Evolutionary conservation across 78 protist genomes (phyloP).

Genomic region (Monosiga brevicollis): DNA sequence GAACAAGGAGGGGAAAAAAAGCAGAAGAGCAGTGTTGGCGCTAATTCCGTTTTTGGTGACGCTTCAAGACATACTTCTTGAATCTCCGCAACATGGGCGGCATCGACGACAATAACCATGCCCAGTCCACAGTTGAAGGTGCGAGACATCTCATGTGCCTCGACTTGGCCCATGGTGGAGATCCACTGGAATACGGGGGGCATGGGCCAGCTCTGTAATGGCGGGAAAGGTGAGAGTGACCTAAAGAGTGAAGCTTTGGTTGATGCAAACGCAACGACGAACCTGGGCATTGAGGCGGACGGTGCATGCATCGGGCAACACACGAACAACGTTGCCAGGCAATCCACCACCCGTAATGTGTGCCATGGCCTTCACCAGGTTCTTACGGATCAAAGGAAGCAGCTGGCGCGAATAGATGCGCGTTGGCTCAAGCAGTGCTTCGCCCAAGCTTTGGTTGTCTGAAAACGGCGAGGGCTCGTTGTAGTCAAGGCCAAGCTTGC

Average conservation of each 20-base stretch:
- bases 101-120: slow-evolving; percentile 51
- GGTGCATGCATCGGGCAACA: slow-evolving; percentile 31
- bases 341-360: slow-evolving; percentile 84
- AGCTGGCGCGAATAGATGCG: slow-evolving; percentile 46
- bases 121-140: slow-evolving; percentile 80
- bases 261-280: no score
- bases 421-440: slow-evolving; percentile 62
- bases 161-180: slow-evolving; percentile 9
- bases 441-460: slow-evolving; percentile 31
- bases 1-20: no score
- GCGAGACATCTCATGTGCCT: slow-evolving; percentile 12
- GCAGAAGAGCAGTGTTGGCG: no score
- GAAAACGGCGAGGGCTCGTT: slow-evolving; percentile 26
- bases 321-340: slow-evolving; percentile 70
- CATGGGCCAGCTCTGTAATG: slow-evolving; percentile 45
- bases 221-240: background rate
- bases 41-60: no score
- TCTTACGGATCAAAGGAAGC: slow-evolving; percentile 35
- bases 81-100: no score
- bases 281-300: slow-evolving; percentile 25
- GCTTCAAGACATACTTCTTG: no score
- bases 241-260: no score
- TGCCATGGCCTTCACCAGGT: slow-evolving; percentile 49
- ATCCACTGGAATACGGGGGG: slow-evolving; percentile 67
- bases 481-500: slow-evolving; percentile 18